Conservation (phyloP, 2,329 filamentous ascomycete species). For the Penicillium occitanis region DNA sequence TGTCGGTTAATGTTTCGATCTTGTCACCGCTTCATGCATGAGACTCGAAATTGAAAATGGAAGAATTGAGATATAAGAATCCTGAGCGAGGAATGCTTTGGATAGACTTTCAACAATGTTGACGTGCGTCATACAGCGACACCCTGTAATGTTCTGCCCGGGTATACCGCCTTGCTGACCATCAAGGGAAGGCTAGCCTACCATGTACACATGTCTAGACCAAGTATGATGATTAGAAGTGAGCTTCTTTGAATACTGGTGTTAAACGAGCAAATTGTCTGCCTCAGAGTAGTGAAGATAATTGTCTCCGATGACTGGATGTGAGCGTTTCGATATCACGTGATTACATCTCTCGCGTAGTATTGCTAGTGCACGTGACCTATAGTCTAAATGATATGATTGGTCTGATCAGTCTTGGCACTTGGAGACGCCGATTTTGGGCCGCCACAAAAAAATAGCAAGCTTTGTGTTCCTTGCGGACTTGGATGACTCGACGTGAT, state of each 20-base stretch:
- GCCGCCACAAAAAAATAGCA: constrained; percentile 22
- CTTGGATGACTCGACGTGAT: constrained; percentile 8
- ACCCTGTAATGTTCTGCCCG: neutral
- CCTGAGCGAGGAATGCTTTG: neutral
- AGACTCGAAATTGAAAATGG: neutral
- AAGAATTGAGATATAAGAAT: neutral
- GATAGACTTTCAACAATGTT: neutral
- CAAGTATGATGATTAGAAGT: neutral
- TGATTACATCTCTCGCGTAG: constrained; percentile 4
- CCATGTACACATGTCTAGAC: neutral
- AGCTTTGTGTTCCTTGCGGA: constrained; percentile 13
- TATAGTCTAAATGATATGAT: neutral
- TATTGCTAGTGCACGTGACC: neutral
- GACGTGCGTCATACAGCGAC: neutral
- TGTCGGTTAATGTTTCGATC: neutral
- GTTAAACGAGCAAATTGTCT: neutral
- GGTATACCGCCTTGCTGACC: neutral
- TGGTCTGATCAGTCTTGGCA: neutral
- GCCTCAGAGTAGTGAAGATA: neutral
- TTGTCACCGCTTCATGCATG: constrained; percentile 3
- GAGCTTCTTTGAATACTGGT: neutral
- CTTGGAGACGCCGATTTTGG: constrained; percentile 12
- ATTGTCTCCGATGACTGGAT: no score
- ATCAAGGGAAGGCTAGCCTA: neutral
- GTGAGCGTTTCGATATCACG: neutral